Conservation (phyloP, 2,329 filamentous ascomycete species). For the Fusarium sp. region DNA sequence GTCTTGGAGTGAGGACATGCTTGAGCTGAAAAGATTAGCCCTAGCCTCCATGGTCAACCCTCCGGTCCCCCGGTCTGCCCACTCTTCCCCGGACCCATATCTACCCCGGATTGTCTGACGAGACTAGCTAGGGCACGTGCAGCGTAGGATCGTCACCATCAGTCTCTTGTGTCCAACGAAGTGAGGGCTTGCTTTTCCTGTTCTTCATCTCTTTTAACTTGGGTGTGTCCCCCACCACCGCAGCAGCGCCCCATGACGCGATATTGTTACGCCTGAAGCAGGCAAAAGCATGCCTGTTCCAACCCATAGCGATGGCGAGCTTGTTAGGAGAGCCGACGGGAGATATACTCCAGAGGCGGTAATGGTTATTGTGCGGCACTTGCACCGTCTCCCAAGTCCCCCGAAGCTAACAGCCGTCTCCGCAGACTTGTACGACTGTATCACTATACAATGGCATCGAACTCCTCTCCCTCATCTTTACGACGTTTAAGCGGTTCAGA, state of each 20-base stretch:
- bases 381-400: neutral
- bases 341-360: constrained; percentile 28
- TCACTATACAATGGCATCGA: constrained; percentile 36
- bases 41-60: neutral
- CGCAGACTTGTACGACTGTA: constrained; percentile 26
- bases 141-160: neutral
- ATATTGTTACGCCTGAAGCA: constrained; percentile 4
- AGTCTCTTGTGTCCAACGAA: neutral
- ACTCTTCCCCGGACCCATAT: constrained; percentile 4
- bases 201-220: neutral
- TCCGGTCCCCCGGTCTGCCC: neutral
- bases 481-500: constrained; percentile 27
- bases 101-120: constrained; percentile 7
- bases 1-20: neutral
- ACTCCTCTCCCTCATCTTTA: constrained; percentile 30
- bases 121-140: constrained; percentile 9
- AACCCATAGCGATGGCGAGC: constrained; percentile 15
- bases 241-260: constrained; percentile 19
- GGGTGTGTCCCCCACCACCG: neutral
- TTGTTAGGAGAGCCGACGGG: constrained; percentile 5
- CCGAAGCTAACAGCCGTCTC: neutral
- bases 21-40: neutral
- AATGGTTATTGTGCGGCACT: constrained; percentile 34
- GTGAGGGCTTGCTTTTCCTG: neutral
- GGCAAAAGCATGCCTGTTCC: constrained; percentile 23